phyloP scores from a whole-genome alignment of 306 rosid genomes.

The Castanopsis chinensis region DNA sequence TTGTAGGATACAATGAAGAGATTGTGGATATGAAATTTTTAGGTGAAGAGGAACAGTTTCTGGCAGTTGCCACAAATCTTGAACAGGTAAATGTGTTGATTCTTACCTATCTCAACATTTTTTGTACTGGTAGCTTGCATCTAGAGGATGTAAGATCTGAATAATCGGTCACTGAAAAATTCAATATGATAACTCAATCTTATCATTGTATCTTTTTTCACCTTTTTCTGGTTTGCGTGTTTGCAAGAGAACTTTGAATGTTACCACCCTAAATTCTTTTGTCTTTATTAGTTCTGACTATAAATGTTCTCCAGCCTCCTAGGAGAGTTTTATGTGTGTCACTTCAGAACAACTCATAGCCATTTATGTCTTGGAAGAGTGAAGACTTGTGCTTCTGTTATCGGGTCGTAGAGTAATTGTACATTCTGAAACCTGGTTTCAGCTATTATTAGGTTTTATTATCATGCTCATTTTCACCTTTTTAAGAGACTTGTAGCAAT shows the following conservation, averaged over 20 bases:
- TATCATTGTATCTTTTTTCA: not conserved
- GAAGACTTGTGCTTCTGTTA: not conserved
- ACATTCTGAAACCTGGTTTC: not conserved
- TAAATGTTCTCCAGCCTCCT: not conserved
- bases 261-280: not conserved
- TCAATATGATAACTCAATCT: not conserved
- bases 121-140: conserved; percentile 7
- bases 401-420: not conserved
- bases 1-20: conserved; percentile 90
- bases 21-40: conserved; percentile 89
- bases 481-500: not conserved
- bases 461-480: not conserved
- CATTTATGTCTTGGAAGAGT: not conserved
- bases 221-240: not conserved
- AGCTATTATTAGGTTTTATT: not conserved
- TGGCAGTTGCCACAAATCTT: conserved; percentile 92
- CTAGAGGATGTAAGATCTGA: not conserved
- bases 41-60: conserved; percentile 78
- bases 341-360: not conserved
- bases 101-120: conserved; percentile 1
- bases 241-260: not conserved
- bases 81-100: conserved; percentile 62
- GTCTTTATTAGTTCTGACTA: not conserved
- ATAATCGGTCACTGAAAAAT: not conserved
- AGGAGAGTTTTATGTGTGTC: not conserved